Conservation (phyloP, 2,329 filamentous ascomycete genomes). For the Aspergillus clavatus region DNA sequence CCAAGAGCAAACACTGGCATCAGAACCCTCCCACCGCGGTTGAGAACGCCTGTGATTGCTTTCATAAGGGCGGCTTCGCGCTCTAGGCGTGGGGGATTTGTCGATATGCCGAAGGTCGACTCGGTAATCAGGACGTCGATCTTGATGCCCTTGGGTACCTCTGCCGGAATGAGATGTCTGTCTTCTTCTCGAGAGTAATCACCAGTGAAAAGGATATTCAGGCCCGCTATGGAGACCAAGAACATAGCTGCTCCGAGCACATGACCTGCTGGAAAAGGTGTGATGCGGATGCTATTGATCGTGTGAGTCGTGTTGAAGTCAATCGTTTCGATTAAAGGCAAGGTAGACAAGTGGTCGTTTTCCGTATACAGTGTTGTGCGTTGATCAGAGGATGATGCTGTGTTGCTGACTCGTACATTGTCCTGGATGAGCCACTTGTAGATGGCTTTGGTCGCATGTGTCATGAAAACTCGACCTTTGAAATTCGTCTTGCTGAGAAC, state of each 20-base stretch:
- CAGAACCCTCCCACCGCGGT: constrained; percentile 83
- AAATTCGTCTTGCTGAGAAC: constrained; percentile 98
- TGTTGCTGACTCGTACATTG: constrained; percentile 83
- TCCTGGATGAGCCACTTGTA: constrained; percentile 99
- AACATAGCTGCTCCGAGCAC: constrained; percentile 99
- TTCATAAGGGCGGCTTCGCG: constrained; percentile 94
- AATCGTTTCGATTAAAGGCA: constrained; percentile 92
- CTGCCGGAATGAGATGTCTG: constrained; percentile 87
- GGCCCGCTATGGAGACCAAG: constrained; percentile 89
- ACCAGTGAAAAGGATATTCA: constrained; percentile 96
- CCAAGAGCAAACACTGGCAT: constrained; percentile 96
- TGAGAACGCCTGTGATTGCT: constrained; percentile 83
- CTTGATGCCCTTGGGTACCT: constrained; percentile 82
- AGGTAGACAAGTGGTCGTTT: constrained; percentile 88
- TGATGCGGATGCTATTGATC: constrained; percentile 92
- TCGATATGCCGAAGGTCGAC: constrained; percentile 93
- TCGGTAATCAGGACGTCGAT: constrained; percentile 97
- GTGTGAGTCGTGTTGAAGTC: constrained; percentile 98
- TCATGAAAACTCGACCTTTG: constrained; percentile 96
- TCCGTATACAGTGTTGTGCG: constrained; percentile 79
- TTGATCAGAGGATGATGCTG: constrained; percentile 56
- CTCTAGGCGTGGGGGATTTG: constrained; percentile 84
- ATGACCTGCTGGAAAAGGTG: constrained; percentile 93
- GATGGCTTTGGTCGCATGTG: constrained; percentile 96
- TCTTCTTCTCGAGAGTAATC: constrained; percentile 97